Evolutionary conservation across 805 yeast species (phyloP), one percentile per base, ranked within the genome.

Genomic region (Candida oleophila): DNA sequence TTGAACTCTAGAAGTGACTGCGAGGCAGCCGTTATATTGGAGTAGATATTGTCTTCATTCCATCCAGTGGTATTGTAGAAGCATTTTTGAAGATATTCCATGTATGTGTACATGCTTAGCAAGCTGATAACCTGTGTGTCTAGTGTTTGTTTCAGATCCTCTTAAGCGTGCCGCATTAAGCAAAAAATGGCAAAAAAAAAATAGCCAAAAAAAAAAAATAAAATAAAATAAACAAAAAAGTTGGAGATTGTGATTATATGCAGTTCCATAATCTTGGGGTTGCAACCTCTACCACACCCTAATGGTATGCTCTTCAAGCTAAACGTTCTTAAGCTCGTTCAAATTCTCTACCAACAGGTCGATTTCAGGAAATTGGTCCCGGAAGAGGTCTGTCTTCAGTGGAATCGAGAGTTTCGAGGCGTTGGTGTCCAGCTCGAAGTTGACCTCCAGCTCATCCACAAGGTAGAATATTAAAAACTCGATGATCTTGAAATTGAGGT

Each of bases 71-170:
- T 63, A 34, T 72, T 65, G 62, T 85, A 80, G 67, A 87, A 92
- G 54, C 87, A 79, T 64, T 78, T 74, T 55, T 85, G 84, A 28
- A 92, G 78, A 63, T 85, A 86, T 55, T 92, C 96, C 96, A 92
- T 89, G 68, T 87, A 91, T 38, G 81, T 77, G 50, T 83, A 71
- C 97, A 89, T 89, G 30, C 30, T 25, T 25, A 25, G 30, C 5
- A n/a, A n/a, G n/a, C n/a, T n/a, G n/a, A n/a, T n/a, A n/a, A n/a
- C n/a, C n/a, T n/a, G n/a, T n/a, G n/a, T n/a, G n/a, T n/a, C n/a
- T n/a, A n/a, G n/a, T n/a, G n/a, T n/a, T n/a, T n/a, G n/a, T n/a
- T n/a, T n/a, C n/a, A n/a, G n/a, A n/a, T n/a, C n/a, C n/a, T n/a
- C n/a, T n/a, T n/a, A n/a, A n/a, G n/a, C n/a, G n/a, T n/a, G n/a